Evolutionary conservation across 2,329 filamentous ascomycete genomes (phyloP).

Genomic region (Exophiala mesophila): DNA sequence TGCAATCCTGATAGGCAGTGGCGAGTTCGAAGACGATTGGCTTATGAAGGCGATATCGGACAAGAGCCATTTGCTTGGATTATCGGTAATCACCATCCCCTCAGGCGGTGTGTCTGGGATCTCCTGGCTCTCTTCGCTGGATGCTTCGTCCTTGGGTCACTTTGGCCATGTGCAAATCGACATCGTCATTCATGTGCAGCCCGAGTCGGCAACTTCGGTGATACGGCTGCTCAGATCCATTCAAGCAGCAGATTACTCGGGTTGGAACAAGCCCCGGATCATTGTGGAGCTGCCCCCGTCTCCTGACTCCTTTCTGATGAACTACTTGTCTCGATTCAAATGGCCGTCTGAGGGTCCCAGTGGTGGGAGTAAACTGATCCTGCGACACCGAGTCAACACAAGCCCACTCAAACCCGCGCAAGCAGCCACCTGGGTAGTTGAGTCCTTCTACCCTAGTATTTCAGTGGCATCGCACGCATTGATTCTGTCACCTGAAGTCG

Average conservation of each 20-base stretch:
- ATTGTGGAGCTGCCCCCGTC: slow-evolving; percentile 76
- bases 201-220: slow-evolving; percentile 24
- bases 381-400: slow-evolving; percentile 68
- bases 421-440: slow-evolving; percentile 69
- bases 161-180: slow-evolving; percentile 79
- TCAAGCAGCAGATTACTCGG: slow-evolving; percentile 67
- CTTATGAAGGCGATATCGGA: slow-evolving; percentile 59
- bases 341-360: slow-evolving; percentile 58
- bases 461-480: slow-evolving; percentile 67
- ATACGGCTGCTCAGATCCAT: slow-evolving; percentile 70
- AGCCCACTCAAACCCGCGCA: slow-evolving; percentile 61
- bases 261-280: slow-evolving; percentile 64
- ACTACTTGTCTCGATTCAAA: slow-evolving; percentile 58
- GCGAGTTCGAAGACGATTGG: slow-evolving; percentile 60
- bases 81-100: slow-evolving; percentile 73
- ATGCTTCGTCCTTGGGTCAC: slow-evolving; percentile 44
- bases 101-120: slow-evolving; percentile 57
- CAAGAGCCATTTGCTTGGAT: slow-evolving; percentile 48
- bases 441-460: slow-evolving; percentile 77
- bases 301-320: slow-evolving; percentile 60
- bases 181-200: slow-evolving; percentile 69
- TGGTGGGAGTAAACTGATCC: slow-evolving; percentile 53
- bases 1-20: slow-evolving; percentile 67
- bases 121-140: slow-evolving; percentile 64
- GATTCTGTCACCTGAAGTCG: slow-evolving; percentile 74